These are phyloP conservation scores for Rosa chinensis DNA, from an alignment of 306 rosid species.

Conservation along the genomic window DNA sequence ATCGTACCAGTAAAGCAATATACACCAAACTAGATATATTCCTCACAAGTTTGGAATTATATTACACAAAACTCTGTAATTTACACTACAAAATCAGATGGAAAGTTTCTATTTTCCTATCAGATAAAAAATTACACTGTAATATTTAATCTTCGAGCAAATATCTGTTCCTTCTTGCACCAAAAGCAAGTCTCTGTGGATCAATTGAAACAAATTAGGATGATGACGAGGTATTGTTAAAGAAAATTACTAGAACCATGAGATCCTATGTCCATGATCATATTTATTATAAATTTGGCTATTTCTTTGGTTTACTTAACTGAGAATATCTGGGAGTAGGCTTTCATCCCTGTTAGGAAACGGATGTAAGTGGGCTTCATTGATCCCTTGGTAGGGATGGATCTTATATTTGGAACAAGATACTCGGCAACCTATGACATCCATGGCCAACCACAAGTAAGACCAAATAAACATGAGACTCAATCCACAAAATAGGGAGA, in stretches of 20 bases:
- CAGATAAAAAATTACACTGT: neutral
- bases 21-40: neutral
- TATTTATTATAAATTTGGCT: neutral
- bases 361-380: conserved; percentile 81
- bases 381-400: conserved; percentile 59
- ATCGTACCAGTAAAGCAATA: too few relatives aligned
- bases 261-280: neutral
- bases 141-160: conserved; percentile 67
- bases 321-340: conserved; percentile 88
- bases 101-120: neutral
- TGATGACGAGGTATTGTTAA: neutral
- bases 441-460: conserved; percentile 16
- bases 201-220: conserved; percentile 19
- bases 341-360: conserved; percentile 90
- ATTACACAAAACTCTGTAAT: neutral
- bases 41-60: neutral
- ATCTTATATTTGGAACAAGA: conserved; percentile 83
- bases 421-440: conserved; percentile 74
- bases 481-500: neutral
- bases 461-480: conserved; percentile 7
- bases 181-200: conserved; percentile 82
- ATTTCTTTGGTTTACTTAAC: conserved; percentile 48
- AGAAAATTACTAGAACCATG: conserved; percentile 14
- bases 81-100: neutral
- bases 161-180: conserved; percentile 89